Base-by-base conservation (phyloP, 2,329 filamentous ascomycete genomes). In the Pseudogymnoascus sp. region DNA sequence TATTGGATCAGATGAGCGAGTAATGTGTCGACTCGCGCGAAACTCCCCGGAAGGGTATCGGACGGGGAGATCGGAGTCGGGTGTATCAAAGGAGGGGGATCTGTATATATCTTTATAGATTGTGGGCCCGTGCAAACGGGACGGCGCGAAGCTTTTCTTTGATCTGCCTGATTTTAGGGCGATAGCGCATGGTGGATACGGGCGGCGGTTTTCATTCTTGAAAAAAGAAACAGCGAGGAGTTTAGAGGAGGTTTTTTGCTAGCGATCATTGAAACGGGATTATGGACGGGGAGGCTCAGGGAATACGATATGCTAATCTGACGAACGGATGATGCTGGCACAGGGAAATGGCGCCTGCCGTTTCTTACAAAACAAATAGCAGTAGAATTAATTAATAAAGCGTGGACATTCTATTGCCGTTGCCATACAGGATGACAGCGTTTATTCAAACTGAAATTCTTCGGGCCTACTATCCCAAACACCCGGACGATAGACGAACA, bases 61-160 rank as follows among this genome's bases (percentile, higher is more conserved):
- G 5, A 5, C 2, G n/a, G 25, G 28, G 16, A 34, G 28, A 34
- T 21, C 28, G 11, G 28, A 56, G n/a, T 18, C n/a, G 16, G 28
- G 14, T 34, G 50, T 34, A 36, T 34, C 28, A 21, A 36, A 56
- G n/a, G 11, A 31, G 10, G 8, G 1, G 28, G 25, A 12, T 56
- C 50, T 56, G 50, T 56, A 56, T 36, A 56, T 56, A 56, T 56
- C 25, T 56, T 56, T 18, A 56, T 56, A 56, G 28, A 56, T 21
- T 18, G 50, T 11, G 28, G 16, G 8, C 50, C 50, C 11, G 50
- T 56, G 16, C 50, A 34, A 56, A 56, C 50, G 50, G 50, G 50
- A 34, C 28, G 28, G 25, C 16, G 28, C 50, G 50, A 21, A 34
- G 28, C 50, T 21, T 56, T 56, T 56, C 28, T 34, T 56, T 18